These are phyloP conservation scores for Zalerion maritima DNA, from an alignment of 495 filamentous ascomycete species.

Conservation along the genomic window DNA sequence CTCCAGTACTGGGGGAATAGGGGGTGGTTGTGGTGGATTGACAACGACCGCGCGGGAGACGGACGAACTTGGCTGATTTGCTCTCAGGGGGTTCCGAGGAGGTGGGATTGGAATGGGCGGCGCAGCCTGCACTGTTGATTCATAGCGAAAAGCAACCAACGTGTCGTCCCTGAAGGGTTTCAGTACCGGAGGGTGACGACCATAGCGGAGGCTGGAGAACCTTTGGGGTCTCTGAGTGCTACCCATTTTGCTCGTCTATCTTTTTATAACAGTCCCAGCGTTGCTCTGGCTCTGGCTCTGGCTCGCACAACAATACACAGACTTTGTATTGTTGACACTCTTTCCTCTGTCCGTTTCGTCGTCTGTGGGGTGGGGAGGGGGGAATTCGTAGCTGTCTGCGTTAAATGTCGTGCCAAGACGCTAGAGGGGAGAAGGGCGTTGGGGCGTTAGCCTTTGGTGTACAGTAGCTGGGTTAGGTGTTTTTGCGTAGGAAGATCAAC, in stretches of 20 bases:
- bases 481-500: too few species aligned
- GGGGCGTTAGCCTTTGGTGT: too few species aligned
- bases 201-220: constrained; percentile 20
- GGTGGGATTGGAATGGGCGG: constrained; percentile 38
- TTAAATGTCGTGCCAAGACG: too few species aligned
- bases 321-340: too few species aligned
- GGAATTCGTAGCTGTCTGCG: too few species aligned
- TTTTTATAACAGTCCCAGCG: too few species aligned
- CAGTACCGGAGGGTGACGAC: constrained; percentile 15
- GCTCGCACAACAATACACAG: constrained; percentile 6
- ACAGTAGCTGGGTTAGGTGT: too few species aligned
- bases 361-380: too few species aligned
- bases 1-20: constrained; percentile 26
- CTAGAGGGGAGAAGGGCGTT: too few species aligned
- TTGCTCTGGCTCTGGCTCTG: too few species aligned
- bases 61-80: constrained; percentile 11
- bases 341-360: too few species aligned
- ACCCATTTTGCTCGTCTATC: too few species aligned
- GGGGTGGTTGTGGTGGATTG: constrained; percentile 12
- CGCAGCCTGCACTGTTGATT: constrained; percentile 37
- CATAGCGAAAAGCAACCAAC: constrained; percentile 39
- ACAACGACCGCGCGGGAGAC: constrained; percentile 16
- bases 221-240: constrained; percentile 22
- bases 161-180: constrained; percentile 31
- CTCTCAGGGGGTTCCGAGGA: constrained; percentile 20